phyloP scores from a whole-genome alignment of 352 stramenopile genomes.

The Globisporangium canariense region DNA sequence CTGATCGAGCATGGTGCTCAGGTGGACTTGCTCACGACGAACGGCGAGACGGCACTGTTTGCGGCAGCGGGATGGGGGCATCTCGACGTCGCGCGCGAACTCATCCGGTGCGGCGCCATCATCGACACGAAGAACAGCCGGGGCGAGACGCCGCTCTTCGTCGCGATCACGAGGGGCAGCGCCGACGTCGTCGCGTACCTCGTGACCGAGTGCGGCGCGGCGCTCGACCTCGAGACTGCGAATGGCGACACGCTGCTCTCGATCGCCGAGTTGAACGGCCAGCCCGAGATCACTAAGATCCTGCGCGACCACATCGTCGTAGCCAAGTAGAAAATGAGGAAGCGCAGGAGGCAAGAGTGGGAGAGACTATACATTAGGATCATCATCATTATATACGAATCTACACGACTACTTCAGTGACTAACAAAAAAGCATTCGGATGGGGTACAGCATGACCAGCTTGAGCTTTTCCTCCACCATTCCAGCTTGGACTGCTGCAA shows the following conservation, averaged over 20 bases:
- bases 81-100: slow-evolving; percentile 9
- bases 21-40: neutral
- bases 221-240: slow-evolving; percentile 2
- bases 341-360: neutral
- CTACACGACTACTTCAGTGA: neutral
- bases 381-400: neutral
- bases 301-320: slow-evolving; percentile 4
- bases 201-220: slow-evolving; percentile 5
- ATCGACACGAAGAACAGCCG: slow-evolving; percentile 10
- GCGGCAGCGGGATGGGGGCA: slow-evolving; percentile 7
- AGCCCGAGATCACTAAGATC: slow-evolving; percentile 9
- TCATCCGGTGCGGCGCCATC: slow-evolving; percentile 1
- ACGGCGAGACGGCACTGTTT: slow-evolving; percentile 6
- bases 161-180: slow-evolving; percentile 6
- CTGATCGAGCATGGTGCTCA: slow-evolving; percentile 5
- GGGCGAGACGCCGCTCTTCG: slow-evolving; percentile 12
- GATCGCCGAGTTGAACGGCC: neutral
- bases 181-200: neutral
- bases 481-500: too few species aligned
- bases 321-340: neutral
- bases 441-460: too few species aligned
- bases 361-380: neutral
- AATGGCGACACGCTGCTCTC: slow-evolving; percentile 11
- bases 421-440: too few species aligned
- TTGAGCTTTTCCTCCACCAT: too few species aligned